These are phyloP conservation scores for Leptomonas pyrrhocoris DNA, from an alignment of 208 protist species.

Conservation along the genomic window DNA sequence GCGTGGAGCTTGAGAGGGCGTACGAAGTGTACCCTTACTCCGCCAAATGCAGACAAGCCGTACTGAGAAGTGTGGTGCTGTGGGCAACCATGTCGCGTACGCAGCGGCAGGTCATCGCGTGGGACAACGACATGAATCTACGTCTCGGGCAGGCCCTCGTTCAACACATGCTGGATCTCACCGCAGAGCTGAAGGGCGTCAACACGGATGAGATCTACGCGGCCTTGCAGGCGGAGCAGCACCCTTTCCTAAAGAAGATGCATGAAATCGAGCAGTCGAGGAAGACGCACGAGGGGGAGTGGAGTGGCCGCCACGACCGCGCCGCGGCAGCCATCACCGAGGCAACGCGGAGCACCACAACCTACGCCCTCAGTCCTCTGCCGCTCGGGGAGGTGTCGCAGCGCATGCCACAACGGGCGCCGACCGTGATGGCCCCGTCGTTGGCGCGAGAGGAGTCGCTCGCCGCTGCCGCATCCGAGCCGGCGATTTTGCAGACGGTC, in stretches of 20 bases:
- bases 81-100: conserved; percentile 9
- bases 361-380: conserved; percentile 7
- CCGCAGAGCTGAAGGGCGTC: conserved; percentile 22
- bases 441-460: not conserved
- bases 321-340: not conserved
- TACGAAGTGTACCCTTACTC: conserved; percentile 21
- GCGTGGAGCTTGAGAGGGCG: conserved; percentile 6
- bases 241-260: conserved; percentile 25
- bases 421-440: conserved; percentile 12
- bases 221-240: conserved; percentile 19
- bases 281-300: not conserved
- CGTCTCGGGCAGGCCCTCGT: conserved; percentile 20
- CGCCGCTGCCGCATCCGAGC: no score
- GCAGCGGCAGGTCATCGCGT: conserved; percentile 9
- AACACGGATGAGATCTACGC: conserved; percentile 27
- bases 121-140: conserved; percentile 15
- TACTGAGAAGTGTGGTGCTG: conserved; percentile 16
- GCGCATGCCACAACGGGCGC: not conserved
- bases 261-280: conserved; percentile 3
- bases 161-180: conserved; percentile 26
- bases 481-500: no score
- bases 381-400: not conserved
- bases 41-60: conserved; percentile 9
- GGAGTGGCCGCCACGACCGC: not conserved
- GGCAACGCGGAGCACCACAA: not conserved